phyloP scores from a whole-genome alignment of 2,329 filamentous ascomycete species.

The Trichoderma brevicompactum region DNA sequence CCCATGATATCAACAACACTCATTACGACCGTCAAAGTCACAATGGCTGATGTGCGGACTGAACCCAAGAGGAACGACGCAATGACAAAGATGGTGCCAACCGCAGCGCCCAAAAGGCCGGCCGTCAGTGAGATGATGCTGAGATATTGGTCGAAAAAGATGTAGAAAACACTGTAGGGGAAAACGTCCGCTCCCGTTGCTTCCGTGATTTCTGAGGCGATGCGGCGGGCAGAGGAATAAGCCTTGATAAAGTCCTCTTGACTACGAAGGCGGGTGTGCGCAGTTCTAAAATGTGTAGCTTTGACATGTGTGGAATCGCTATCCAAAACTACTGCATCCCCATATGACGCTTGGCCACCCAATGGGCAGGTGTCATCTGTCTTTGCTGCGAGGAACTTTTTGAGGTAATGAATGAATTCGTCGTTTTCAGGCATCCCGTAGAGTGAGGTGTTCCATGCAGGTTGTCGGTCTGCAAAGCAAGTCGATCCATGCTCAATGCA shows the following conservation, averaged over 20 bases:
- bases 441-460: conserved; percentile 87
- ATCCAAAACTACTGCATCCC: conserved; percentile 81
- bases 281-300: conserved; percentile 89
- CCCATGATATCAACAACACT: conserved; percentile 92
- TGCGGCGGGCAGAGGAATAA: conserved; percentile 86
- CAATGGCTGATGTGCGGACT: conserved; percentile 75
- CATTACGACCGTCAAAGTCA: conserved; percentile 89
- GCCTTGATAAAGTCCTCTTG: conserved; percentile 93
- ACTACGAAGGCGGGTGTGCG: conserved; percentile 82
- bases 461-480: conserved; percentile 79
- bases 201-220: conserved; percentile 73
- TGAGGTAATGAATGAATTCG: conserved; percentile 87
- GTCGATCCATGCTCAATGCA: conserved; percentile 72
- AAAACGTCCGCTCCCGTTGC: conserved; percentile 82
- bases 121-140: conserved; percentile 80
- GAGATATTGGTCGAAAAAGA: conserved; percentile 98
- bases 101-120: conserved; percentile 77
- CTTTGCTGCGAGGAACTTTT: conserved; percentile 80
- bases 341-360: conserved; percentile 85
- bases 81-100: conserved; percentile 83
- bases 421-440: conserved; percentile 88
- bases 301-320: conserved; percentile 67
- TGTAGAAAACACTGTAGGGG: conserved; percentile 96
- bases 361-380: conserved; percentile 85
- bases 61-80: conserved; percentile 83